Conservation (phyloP, 2,329 filamentous ascomycete genomes). For the Pseudogymnoascus sp. region DNA sequence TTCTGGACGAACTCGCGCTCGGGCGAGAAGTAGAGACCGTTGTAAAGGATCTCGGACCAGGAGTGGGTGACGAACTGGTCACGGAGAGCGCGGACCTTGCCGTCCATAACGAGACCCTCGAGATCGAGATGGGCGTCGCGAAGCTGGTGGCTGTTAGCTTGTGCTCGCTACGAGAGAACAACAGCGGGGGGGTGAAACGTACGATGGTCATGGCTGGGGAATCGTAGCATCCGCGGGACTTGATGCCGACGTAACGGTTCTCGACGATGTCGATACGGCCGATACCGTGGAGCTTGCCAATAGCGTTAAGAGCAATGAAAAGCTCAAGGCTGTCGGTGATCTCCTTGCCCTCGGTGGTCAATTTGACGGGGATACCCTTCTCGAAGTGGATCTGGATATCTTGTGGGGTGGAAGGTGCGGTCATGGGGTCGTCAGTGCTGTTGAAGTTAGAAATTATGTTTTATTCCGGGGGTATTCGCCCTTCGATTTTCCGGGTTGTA, state of each 20-base stretch:
- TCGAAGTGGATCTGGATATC: slow-evolving; percentile 66
- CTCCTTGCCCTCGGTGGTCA: slow-evolving; percentile 48
- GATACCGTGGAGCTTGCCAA: slow-evolving; percentile 65
- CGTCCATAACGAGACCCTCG: slow-evolving; percentile 60
- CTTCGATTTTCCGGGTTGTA: slow-evolving; percentile 11
- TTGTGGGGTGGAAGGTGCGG: slow-evolving; percentile 62
- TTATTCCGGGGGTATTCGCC: slow-evolving; percentile 19
- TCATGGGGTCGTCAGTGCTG: slow-evolving; percentile 54
- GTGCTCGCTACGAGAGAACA: too few species aligned
- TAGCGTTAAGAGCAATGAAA: slow-evolving; percentile 63
- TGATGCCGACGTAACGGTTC: slow-evolving; percentile 70
- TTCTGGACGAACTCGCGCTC: slow-evolving; percentile 66
- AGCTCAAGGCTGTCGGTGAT: slow-evolving; percentile 64
- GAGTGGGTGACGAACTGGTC: slow-evolving; percentile 63
- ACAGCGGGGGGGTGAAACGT: too few species aligned
- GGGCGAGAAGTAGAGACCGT: slow-evolving; percentile 59
- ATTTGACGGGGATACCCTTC: slow-evolving; percentile 66
- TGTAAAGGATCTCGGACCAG: slow-evolving; percentile 52
- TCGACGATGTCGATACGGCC: slow-evolving; percentile 79
- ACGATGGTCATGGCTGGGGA: slow-evolving; percentile 47
- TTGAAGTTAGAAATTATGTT: neutral
- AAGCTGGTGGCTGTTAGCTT: slow-evolving; percentile 17
- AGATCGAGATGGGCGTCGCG: slow-evolving; percentile 42
- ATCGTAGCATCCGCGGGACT: slow-evolving; percentile 76
- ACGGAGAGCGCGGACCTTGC: slow-evolving; percentile 59